Evolutionary conservation across 768 basidiomycete species (phyloP).

Genomic region (Kwoniella sp.): DNA sequence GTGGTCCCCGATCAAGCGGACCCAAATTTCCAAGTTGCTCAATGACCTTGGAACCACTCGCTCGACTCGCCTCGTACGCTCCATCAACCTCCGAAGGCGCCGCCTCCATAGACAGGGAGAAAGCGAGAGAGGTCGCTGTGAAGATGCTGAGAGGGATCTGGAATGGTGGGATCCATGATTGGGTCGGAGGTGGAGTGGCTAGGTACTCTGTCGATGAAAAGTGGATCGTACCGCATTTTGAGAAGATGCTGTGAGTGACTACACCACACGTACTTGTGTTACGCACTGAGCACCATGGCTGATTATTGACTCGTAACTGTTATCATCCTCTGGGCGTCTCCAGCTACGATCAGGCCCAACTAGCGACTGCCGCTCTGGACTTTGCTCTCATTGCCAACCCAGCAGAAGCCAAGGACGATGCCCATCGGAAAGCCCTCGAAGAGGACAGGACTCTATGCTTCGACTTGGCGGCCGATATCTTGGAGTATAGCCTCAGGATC

Average conservation of each 20-base stretch:
- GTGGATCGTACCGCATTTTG: slow-evolving; percentile 60
- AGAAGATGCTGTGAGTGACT: slow-evolving; percentile 54
- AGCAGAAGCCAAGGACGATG: slow-evolving; percentile 6
- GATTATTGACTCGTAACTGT: too few relatives aligned
- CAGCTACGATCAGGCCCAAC: slow-evolving; percentile 58
- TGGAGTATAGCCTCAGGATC: slow-evolving; percentile 55
- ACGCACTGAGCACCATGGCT: too few relatives aligned
- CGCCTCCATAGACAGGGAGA: slow-evolving; percentile 13
- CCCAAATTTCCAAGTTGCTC: slow-evolving; percentile 57
- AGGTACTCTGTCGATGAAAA: slow-evolving; percentile 58
- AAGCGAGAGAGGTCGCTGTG: slow-evolving; percentile 38
- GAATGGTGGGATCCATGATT: slow-evolving; percentile 58
- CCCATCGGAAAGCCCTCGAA: background rate
- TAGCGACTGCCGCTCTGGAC: slow-evolving; percentile 40
- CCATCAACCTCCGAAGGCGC: background rate
- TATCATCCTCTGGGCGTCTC: background rate
- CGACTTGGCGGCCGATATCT: slow-evolving; percentile 54
- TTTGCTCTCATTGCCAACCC: slow-evolving; percentile 36
- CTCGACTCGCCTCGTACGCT: slow-evolving; percentile 30
- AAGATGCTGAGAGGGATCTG: slow-evolving; percentile 47
- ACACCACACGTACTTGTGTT: too few relatives aligned
- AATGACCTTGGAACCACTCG: slow-evolving; percentile 46
- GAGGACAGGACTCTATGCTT: slow-evolving; percentile 33
- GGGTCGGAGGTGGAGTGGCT: slow-evolving; percentile 58
- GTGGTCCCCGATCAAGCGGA: slow-evolving; percentile 35